Evolutionary conservation across 164 flowering plant species (phyloP), one percentile per base, ranked within the genome.

Genomic region (Nymphaea colorata): DNA sequence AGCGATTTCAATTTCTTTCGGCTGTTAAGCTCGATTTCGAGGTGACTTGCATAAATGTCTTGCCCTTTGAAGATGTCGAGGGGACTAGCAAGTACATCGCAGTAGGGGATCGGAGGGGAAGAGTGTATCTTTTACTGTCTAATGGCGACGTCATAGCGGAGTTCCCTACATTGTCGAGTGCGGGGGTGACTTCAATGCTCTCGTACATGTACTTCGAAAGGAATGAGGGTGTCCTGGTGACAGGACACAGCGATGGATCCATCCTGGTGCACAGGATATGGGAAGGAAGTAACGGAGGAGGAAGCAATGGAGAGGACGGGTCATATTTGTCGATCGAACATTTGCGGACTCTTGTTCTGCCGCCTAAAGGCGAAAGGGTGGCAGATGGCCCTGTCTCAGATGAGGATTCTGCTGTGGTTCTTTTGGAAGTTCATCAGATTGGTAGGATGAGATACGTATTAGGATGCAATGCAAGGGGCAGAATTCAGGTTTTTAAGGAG

Each of bases 1-100:
- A 95, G 79, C 83, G 82, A 78, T 95, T 95, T 75, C 90, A 86
- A 59, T 92, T 92, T 71, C 74, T 85, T 41, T 89, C 97, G 0
- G 98, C 98, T 3, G 94, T 90, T 81, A 90, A 87, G 67, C 79
- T 92, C 68, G 90, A 86, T 61, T 82, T 85, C 2, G 86, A 79
- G 47, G 85, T 91, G 0, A 95, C 93, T 3, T 82, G 88, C 66
- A 70, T 85, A 14, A 82, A 82, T 67, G 81, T 90, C 2, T 80
- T 95, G 83, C 96, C 99, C 0, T 86, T 82, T 72, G 77, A 81
- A 44, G 97, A 95, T 82, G 79, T 64, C 15, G 98, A 95, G 73
- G 97, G 96, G 17, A 67, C 79, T 36, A 87, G 86, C 62, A 95
- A 95, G 82, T 95, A 90, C 73, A 79, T 90, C 43, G 94, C 89